A percentile compares a stretch with the other conserved stretches of the same genome.
These are phyloP conservation scores for Botrytis byssoidea DNA, from an alignment of 2,329 filamentous ascomycete species.

Conservation along the genomic window DNA sequence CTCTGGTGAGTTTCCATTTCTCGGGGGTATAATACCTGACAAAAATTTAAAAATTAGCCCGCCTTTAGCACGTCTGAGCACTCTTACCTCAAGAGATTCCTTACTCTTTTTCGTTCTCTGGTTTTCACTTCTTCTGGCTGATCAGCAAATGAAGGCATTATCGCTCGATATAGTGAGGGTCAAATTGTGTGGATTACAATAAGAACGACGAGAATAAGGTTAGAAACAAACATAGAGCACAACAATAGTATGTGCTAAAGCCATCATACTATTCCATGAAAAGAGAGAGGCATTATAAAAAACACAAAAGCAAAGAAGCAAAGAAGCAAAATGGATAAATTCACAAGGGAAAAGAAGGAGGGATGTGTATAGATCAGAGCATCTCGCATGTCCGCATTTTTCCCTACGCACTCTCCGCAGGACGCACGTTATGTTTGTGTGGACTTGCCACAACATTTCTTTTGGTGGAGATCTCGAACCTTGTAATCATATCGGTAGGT, in stretches of 20 bases:
- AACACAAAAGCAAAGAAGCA: neutral
- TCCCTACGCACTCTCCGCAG: neutral
- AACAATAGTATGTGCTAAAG: neutral
- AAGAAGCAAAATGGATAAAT: neutral
- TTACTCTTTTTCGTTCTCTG: slow-evolving; percentile 18
- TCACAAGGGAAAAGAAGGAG: neutral
- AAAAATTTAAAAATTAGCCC: too few species aligned
- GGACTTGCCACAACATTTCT: neutral
- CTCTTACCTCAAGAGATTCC: slow-evolving; percentile 18
- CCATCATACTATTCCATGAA: too few species aligned
- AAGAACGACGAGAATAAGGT: neutral
- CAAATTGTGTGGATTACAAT: neutral
- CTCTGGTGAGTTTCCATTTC: slow-evolving; percentile 1
- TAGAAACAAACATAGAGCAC: neutral
- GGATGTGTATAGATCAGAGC: neutral
- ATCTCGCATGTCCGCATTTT: neutral
- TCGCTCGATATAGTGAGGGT: neutral
- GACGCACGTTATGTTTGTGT: neutral
- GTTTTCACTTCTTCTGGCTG: neutral
- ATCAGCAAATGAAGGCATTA: neutral
- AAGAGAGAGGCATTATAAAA: neutral
- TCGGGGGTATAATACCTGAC: slow-evolving; percentile 23
- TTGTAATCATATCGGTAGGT: neutral
- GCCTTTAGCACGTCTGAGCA: neutral
- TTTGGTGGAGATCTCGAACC: neutral